Conservation (phyloP, 2,329 filamentous ascomycete genomes). For the Aspergillus quadricinctus region DNA sequence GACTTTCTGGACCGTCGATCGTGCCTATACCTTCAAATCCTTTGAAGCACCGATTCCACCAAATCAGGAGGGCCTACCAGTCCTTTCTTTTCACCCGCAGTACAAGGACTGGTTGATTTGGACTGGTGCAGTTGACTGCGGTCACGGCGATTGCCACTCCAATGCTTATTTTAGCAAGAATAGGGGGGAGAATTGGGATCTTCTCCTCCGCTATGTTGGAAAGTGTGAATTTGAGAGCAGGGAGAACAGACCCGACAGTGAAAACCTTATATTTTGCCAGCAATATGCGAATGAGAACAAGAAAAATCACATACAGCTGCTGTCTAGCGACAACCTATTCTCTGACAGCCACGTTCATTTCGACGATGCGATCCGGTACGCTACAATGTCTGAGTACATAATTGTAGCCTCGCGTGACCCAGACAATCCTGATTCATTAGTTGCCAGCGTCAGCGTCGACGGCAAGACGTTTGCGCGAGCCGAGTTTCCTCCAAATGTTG, state of each 20-base stretch:
- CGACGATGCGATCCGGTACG: constrained; percentile 75
- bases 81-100: constrained; percentile 77
- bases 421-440: constrained; percentile 63
- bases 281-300: constrained; percentile 61
- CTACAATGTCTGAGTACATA: constrained; percentile 95
- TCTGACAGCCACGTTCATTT: constrained; percentile 60
- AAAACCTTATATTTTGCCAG: constrained; percentile 62
- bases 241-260: constrained; percentile 54
- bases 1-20: constrained; percentile 77
- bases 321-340: constrained; percentile 78
- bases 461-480: constrained; percentile 77
- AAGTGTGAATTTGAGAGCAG: constrained; percentile 84
- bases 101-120: constrained; percentile 89
- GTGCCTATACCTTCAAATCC: constrained; percentile 66
- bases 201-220: constrained; percentile 66
- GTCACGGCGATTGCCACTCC: constrained; percentile 61
- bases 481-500: constrained; percentile 79
- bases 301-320: constrained; percentile 61
- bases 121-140: constrained; percentile 69
- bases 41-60: constrained; percentile 67
- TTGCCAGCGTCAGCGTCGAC: constrained; percentile 79
- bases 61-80: constrained; percentile 46
- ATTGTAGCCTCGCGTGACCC: constrained; percentile 68
- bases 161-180: constrained; percentile 75
- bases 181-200: constrained; percentile 73